Evolutionary conservation across 306 rosid genomes (phyloP).

Genomic region (Malus sieversii): DNA sequence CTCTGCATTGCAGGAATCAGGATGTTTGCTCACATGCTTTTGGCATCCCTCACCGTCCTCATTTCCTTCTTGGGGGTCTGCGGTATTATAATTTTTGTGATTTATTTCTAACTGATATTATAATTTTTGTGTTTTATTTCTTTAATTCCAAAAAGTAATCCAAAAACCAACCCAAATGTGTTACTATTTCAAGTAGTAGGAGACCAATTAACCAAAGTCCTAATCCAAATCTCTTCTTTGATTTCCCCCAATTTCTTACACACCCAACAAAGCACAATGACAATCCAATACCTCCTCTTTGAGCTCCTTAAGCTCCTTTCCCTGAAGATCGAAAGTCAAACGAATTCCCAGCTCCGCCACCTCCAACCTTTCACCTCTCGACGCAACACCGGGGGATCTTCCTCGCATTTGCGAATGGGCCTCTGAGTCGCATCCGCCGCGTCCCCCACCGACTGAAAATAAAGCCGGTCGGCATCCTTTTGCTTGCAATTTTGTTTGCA

Average conservation of each 20-base stretch:
- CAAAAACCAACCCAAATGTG: neutral
- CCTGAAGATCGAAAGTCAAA: constrained; percentile 44
- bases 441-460: constrained; percentile 81
- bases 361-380: constrained; percentile 62
- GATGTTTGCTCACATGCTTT: no score
- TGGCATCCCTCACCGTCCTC: no score
- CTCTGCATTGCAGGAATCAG: no score
- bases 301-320: constrained; percentile 39
- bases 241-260: neutral
- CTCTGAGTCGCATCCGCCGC: constrained; percentile 35
- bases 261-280: neutral
- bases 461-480: constrained; percentile 55
- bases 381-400: constrained; percentile 43
- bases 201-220: neutral
- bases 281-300: constrained; percentile 46
- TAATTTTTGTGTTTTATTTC: neutral
- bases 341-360: constrained; percentile 43
- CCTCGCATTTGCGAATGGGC: constrained; percentile 17
- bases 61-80: no score
- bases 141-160: neutral
- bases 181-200: neutral
- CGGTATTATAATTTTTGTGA: no score
- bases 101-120: no score
- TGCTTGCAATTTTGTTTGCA: constrained; percentile 71
- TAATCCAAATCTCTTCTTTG: neutral